A percentile compares a stretch with the other conserved stretches of the same genome.
These are phyloP conservation scores for Pancytospora philotis DNA, from an alignment of 371 early-diverging fungal genomes.

Conservation along the genomic window DNA sequence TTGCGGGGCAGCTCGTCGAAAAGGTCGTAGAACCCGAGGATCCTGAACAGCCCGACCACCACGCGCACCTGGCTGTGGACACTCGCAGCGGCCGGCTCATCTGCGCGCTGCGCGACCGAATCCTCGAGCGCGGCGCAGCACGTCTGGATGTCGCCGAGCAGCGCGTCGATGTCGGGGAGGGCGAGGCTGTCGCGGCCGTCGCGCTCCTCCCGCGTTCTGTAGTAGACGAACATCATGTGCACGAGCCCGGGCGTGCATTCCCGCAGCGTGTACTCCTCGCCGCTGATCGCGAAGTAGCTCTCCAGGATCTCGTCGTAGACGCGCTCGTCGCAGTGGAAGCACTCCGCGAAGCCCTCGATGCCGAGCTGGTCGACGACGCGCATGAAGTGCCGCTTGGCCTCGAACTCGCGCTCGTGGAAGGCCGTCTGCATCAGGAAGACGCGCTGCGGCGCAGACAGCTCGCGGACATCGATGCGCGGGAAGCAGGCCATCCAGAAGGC, in stretches of 20 bases:
- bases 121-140: constrained; percentile 2
- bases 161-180: constrained; percentile 21
- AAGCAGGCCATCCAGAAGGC: constrained; percentile 37
- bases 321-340: constrained; percentile 11
- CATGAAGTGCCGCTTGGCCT: constrained; percentile 16
- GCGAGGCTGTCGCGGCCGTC: constrained; percentile 36
- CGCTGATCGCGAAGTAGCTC: constrained; percentile 5
- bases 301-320: constrained; percentile 13
- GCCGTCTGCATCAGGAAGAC: constrained; percentile 32
- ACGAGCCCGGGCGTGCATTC: constrained; percentile 2
- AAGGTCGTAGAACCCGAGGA: constrained; percentile 44
- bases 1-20: constrained; percentile 33
- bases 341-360: constrained; percentile 8
- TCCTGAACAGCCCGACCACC: constrained; percentile 32
- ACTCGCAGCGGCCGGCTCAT: background rate
- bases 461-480: constrained; percentile 29
- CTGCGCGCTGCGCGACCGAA: background rate
- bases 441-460: constrained; percentile 17
- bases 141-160: constrained; percentile 29
- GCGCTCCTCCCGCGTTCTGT: constrained; percentile 16
- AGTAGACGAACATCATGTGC: constrained; percentile 16
- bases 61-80: background rate
- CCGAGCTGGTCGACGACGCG: constrained; percentile 4
- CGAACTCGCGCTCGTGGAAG: constrained; percentile 41
- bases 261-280: constrained; percentile 2